Evolutionary conservation across 2,329 filamentous ascomycete species (phyloP).

Genomic region (Calonectria pseudoreteaudii): DNA sequence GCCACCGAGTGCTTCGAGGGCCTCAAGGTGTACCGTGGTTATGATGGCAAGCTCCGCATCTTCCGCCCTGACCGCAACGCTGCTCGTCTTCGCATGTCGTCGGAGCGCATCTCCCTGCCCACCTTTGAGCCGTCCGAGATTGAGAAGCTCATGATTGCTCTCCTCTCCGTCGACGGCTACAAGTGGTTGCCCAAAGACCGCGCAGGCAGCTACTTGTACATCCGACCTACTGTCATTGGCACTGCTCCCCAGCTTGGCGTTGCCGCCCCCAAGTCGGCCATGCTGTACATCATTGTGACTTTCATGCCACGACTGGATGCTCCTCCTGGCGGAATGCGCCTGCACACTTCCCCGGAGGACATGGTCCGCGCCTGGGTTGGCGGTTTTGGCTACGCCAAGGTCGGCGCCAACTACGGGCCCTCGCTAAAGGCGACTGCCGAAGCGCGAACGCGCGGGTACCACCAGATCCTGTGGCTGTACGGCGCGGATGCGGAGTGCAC

Average conservation of each 20-base stretch:
- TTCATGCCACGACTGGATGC: conserved; percentile 70
- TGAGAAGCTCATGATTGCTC: conserved; percentile 77
- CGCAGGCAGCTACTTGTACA: conserved; percentile 81
- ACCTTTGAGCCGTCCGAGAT: conserved; percentile 78
- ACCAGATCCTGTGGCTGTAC: conserved; percentile 96
- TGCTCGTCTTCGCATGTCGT: conserved; percentile 70
- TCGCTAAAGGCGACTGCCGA: conserved; percentile 82
- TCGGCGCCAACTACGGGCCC: conserved; percentile 94
- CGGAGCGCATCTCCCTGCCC: conserved; percentile 78
- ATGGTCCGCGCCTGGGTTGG: conserved; percentile 93
- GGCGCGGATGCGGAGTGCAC: conserved; percentile 82
- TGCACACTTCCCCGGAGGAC: conserved; percentile 84
- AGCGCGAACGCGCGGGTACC: conserved; percentile 78
- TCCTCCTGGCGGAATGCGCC: conserved; percentile 70
- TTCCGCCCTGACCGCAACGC: conserved; percentile 84
- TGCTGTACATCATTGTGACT: conserved; percentile 84
- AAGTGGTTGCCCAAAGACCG: conserved; percentile 82
- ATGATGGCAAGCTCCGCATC: conserved; percentile 78
- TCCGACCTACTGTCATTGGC: conserved; percentile 89
- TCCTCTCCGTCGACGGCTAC: conserved; percentile 78
- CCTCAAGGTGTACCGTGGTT: conserved; percentile 82
- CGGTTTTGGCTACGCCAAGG: conserved; percentile 91
- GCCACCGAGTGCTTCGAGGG: conserved; percentile 94
- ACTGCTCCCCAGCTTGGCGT: conserved; percentile 85
- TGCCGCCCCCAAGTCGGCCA: conserved; percentile 81